Evolutionary conservation across 2,329 filamentous ascomycete genomes (phyloP).

Genomic region (Hypoxylon sp.): DNA sequence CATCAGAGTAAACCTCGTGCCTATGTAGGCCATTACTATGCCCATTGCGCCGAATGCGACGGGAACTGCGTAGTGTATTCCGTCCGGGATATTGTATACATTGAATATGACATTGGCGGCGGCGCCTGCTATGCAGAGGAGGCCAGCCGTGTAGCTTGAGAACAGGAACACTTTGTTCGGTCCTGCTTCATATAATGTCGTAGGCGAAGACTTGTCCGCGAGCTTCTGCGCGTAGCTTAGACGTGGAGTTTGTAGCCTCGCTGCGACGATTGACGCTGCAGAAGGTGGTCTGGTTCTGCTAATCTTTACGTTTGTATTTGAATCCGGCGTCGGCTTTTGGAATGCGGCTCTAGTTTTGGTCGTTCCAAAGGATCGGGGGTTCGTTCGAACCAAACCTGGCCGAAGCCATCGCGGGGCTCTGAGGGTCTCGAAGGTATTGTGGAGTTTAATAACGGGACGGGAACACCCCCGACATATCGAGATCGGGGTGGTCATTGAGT

Average conservation of each 20-base stretch:
- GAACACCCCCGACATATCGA: constrained; percentile 51
- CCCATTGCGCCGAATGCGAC: constrained; percentile 71
- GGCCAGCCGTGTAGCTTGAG: constrained; percentile 70
- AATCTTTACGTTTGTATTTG: not conserved
- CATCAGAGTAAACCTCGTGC: constrained; percentile 71
- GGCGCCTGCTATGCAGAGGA: constrained; percentile 68
- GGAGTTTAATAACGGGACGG: constrained; percentile 50
- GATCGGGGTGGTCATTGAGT: constrained; percentile 46
- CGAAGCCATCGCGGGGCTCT: constrained; percentile 25
- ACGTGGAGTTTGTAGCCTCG: constrained; percentile 48
- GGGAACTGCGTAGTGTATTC: constrained; percentile 70
- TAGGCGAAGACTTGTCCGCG: constrained; percentile 67
- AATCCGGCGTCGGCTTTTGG: constrained; percentile 13
- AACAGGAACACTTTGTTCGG: constrained; percentile 75
- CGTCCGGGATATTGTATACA: constrained; percentile 65
- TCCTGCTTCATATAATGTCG: constrained; percentile 75
- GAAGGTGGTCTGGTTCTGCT: not conserved
- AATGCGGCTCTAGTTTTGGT: constrained; percentile 11
- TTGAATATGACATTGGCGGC: constrained; percentile 66
- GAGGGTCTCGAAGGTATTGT: constrained; percentile 45
- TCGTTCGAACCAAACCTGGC: constrained; percentile 25
- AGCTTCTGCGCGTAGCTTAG: constrained; percentile 70
- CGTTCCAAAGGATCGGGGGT: constrained; percentile 34
- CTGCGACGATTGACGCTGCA: constrained; percentile 12
- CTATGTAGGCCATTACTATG: constrained; percentile 72